Evolutionary conservation across 495 filamentous ascomycete genomes (phyloP), one percentile per base, ranked within the genome.

Genomic region (Podospora australis): DNA sequence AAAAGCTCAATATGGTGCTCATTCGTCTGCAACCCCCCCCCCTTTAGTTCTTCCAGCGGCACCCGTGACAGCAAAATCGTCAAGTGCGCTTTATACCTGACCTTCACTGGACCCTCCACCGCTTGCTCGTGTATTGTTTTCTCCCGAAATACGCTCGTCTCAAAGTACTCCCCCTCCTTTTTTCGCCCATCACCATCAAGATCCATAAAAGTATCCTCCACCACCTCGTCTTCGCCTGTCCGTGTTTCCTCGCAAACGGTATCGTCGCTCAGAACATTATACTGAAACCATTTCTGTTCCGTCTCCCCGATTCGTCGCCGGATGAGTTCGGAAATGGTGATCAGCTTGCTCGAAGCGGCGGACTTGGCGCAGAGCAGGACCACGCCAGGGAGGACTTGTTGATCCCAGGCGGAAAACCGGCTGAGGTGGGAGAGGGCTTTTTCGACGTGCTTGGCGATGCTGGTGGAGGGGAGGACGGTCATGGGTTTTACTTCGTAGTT

Each of bases 271-370:
- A 82, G 52, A 4, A 67, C 56, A 35, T 73, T 77, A 49, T 87
- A 87, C 59, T 87, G 80, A 54, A 67, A 86, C 75, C 77, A 83
- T 46, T 67, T 67, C 34, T 69, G 67, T 1, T 71, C 70, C 34
- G 60, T 59, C 42, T 75, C 68, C n/a, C 49, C 65, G 35, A 87
- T 67, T 22, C 78, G 70, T 17, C 80, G 67, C 53, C 83, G 83
- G 10, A 77, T 69, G 13, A 87, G 78, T 63, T 87, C 84, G 23
- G 73, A 70, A 19, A 87, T 71, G 11, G 75, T 79, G 48, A 86
- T 73, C 43, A 83, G 68, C 59, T 88, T 88, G 52, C 67, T 62
- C 6, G 76, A 70, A 2, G 69, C 69, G 4, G 55, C 44, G 5
- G 71, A 70, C 53, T 77, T 78, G 20, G 81, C 78, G 49, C 72